Conservation (phyloP, 148 eudicot genomes). For the Vaccinium myrtillus region DNA sequence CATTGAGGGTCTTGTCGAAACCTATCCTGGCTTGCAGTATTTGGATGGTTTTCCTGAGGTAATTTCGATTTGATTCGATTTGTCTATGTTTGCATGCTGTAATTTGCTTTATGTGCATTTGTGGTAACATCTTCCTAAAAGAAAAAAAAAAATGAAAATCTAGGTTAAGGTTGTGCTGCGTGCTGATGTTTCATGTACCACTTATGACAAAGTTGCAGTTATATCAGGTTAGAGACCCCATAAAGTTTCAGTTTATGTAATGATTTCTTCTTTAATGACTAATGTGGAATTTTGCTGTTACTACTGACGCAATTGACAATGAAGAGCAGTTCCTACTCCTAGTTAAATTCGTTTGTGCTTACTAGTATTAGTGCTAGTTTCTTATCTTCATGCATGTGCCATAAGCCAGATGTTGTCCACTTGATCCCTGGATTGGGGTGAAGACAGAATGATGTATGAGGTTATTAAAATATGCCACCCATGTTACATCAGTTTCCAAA, state of each 20-base stretch:
- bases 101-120: background rate
- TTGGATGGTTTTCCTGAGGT: slow-evolving; percentile 99
- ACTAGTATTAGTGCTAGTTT: background rate
- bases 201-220: slow-evolving; percentile 79
- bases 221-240: slow-evolving; percentile 64
- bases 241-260: background rate
- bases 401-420: background rate
- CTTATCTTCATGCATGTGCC: background rate
- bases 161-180: slow-evolving; percentile 95
- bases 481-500: background rate
- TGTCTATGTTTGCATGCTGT: background rate
- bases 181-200: slow-evolving; percentile 75
- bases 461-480: background rate
- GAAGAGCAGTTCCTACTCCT: background rate
- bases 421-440: background rate
- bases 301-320: background rate
- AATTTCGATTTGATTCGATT: background rate
- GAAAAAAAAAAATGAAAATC: background rate
- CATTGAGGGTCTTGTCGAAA: slow-evolving; percentile 93
- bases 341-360: slow-evolving; percentile 8
- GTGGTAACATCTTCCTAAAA: slow-evolving; percentile 14
- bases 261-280: background rate
- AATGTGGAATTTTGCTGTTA: background rate
- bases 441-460: background rate
- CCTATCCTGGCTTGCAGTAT: slow-evolving; percentile 91